Evolutionary conservation across 352 stramenopile genomes (phyloP).

Genomic region (Phytophthora litchii): DNA sequence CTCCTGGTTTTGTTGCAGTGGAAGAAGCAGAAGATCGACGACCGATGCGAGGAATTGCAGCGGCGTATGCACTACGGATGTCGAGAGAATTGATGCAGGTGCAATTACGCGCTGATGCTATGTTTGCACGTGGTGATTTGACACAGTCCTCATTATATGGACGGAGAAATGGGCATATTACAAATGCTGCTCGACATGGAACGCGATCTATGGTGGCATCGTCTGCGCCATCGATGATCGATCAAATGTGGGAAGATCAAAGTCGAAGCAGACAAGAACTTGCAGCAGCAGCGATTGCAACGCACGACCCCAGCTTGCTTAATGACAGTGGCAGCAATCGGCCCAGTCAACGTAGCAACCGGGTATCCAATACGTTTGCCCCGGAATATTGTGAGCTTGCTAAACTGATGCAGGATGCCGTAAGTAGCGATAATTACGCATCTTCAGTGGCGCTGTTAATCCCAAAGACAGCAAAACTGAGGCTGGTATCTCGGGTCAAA

Average conservation of each 20-base stretch:
- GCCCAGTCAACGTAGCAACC: conserved; percentile 20
- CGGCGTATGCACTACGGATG: conserved; percentile 78
- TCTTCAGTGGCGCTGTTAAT: conserved; percentile 76
- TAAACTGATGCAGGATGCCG: conserved; percentile 73
- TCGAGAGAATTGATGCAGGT: conserved; percentile 78
- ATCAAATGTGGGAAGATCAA: conserved; percentile 73
- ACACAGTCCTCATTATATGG: conserved; percentile 50
- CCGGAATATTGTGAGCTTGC: conserved; percentile 63
- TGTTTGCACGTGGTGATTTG: conserved; percentile 76
- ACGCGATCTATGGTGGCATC: conserved; percentile 36
- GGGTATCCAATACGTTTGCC: conserved; percentile 51
- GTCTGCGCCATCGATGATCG: conserved; percentile 23
- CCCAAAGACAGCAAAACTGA: conserved; percentile 76
- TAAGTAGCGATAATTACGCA: conserved; percentile 76
- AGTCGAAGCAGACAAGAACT: conserved; percentile 55
- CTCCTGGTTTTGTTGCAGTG: conserved; percentile 31
- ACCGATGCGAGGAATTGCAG: conserved; percentile 64
- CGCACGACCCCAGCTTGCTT: conserved; percentile 15
- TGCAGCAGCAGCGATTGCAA: conserved; percentile 30
- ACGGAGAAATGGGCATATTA: conserved; percentile 8
- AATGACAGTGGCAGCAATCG: conserved; percentile 12
- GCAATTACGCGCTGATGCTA: conserved; percentile 66
- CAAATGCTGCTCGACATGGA: conserved; percentile 12
- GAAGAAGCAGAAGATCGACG: conserved; percentile 39
- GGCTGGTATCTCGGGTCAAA: conserved; percentile 74